Evolutionary conservation across 176 grass and related monocot species (phyloP).

Genomic region (Triticum turgidum): DNA sequence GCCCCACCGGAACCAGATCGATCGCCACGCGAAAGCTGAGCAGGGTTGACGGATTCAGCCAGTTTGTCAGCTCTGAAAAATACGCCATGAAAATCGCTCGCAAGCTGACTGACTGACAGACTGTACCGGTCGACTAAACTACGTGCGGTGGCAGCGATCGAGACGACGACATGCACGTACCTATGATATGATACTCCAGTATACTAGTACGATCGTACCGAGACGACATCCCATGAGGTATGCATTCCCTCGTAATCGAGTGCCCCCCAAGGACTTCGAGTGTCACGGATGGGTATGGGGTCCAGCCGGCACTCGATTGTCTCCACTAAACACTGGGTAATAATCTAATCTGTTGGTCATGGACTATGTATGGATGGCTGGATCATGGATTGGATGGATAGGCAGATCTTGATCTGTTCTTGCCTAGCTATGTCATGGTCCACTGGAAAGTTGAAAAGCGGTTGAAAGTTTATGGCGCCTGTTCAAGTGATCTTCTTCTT

Average conservation of each 20-base stretch:
- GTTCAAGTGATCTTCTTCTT: background rate
- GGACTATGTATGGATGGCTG: background rate
- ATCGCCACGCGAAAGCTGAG: background rate
- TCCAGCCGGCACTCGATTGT: slow-evolving; percentile 29
- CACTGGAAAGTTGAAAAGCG: slow-evolving; percentile 3
- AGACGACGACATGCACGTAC: slow-evolving; percentile 4
- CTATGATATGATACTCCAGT: too few relatives aligned
- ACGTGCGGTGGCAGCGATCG: background rate
- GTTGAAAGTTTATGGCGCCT: background rate
- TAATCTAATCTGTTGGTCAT: background rate
- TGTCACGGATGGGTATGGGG: background rate
- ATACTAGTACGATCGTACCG: background rate
- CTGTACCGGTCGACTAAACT: background rate
- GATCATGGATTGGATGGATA: background rate
- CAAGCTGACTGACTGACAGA: background rate
- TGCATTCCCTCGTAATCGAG: slow-evolving; percentile 42
- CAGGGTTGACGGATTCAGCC: background rate
- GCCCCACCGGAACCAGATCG: too few relatives aligned
- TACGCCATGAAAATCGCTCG: background rate
- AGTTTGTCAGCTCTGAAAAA: background rate
- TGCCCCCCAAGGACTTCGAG: slow-evolving; percentile 18
- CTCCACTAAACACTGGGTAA: slow-evolving; percentile 12
- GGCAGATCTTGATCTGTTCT: background rate
- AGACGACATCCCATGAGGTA: slow-evolving; percentile 36
- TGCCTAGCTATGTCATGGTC: background rate